Base-by-base conservation (phyloP, 2,329 filamentous ascomycete species). In the Basipetospora chlamydospora region DNA sequence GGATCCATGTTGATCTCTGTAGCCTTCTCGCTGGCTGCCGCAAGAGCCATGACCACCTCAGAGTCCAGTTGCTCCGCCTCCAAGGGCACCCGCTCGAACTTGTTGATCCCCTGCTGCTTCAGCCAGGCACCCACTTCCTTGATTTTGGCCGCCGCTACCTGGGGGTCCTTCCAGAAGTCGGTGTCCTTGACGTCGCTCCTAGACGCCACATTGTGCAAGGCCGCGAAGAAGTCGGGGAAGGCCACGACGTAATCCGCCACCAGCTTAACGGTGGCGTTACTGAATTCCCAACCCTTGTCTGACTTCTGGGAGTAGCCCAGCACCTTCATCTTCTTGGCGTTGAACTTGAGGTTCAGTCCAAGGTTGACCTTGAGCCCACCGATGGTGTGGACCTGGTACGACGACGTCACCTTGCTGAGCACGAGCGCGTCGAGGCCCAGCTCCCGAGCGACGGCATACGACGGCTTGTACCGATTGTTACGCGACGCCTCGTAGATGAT, bases 61-160 rank as follows among this genome's bases (percentile, higher is more conserved):
- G 86, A 94, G 55, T 98, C 90, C 4, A 98, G 76, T 55, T 98
- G 92, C 54, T 95, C 84, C 1, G 90, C 90, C 49, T 98, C 90
- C 11, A 98, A 70, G 16, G 90, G 88, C n/a, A 98, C 90, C 44
- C 79, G 79, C 57, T 96, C 88, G 46, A 98, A 92, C 46, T 79
- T 82, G 67, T 85, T 93, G 1, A 83, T 82, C 55, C 95, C 83
- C 32, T 93, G 73, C 28, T 77, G 77, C 63, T 96, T 98, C 35
- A 98, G 67, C 88, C 88, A 98, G 23, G 78, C 74, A 18, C 77
- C 81, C 43, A 98, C 94, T 54, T 96, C 90, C 61, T 94, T 94
- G 52, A 98, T 80, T 52, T 84, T 84, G 33, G 70, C 58, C 35
- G 77, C 77, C 3, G 87, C 88, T 32, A 76, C 64, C 6, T 77